Evolutionary conservation across 2,329 filamentous ascomycete species (phyloP).

Genomic region (Neopestalotiopsis sp.): DNA sequence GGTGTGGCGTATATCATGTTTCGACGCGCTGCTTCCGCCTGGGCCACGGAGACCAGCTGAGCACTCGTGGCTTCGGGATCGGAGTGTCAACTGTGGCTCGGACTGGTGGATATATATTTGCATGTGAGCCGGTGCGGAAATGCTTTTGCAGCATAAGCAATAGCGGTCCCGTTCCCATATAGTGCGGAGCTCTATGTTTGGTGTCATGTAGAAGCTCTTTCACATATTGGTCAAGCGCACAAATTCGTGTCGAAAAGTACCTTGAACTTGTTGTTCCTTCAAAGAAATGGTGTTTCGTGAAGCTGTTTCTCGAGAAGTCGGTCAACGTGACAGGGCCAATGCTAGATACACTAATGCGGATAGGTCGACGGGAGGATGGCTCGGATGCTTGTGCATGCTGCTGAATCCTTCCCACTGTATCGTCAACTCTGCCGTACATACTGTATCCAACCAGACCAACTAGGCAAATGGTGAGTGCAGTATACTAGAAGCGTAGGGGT

Average conservation of each 20-base stretch:
- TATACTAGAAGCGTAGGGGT: background rate
- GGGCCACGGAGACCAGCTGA: background rate
- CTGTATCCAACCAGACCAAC: background rate
- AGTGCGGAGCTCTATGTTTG: background rate
- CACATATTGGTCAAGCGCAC: background rate
- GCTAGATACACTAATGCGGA: too few relatives aligned
- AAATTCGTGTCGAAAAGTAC: too few relatives aligned
- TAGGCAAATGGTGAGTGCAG: background rate
- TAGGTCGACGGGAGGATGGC: too few relatives aligned
- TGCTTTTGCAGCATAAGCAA: background rate
- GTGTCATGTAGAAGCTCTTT: background rate
- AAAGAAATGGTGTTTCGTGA: too few relatives aligned
- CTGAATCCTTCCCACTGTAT: background rate
- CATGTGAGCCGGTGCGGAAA: background rate
- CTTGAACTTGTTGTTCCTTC: too few relatives aligned
- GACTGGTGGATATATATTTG: conserved; percentile 5
- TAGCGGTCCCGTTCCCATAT: background rate
- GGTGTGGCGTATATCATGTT: background rate
- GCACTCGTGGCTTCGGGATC: background rate
- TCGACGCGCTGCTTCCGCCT: background rate
- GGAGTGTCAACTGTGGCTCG: background rate
- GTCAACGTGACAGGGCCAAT: too few relatives aligned
- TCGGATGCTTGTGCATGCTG: background rate
- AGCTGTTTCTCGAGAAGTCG: too few relatives aligned
- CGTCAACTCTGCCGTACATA: background rate